These are phyloP conservation scores for Fusarium continuum DNA, from an alignment of 2,329 filamentous ascomycete genomes.

Conservation along the genomic window DNA sequence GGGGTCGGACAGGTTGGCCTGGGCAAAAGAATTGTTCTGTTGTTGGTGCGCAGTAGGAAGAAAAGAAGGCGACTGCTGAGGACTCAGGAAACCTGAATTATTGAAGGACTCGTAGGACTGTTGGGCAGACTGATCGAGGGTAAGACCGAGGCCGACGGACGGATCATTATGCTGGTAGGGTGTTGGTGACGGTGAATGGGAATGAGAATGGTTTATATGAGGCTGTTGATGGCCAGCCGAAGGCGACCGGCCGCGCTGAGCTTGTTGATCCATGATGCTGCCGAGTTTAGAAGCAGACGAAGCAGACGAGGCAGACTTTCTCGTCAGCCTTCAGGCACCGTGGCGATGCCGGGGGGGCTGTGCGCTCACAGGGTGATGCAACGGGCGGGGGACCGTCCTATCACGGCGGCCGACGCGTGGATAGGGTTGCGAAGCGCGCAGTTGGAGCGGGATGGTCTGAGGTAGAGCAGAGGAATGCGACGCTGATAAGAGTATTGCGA, in stretches of 20 bases:
- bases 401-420: constrained; percentile 44
- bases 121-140: constrained; percentile 59
- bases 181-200: constrained; percentile 71
- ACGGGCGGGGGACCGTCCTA: constrained; percentile 45
- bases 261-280: constrained; percentile 55
- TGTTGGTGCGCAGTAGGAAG: constrained; percentile 47
- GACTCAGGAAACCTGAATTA: constrained; percentile 61
- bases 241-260: constrained; percentile 65
- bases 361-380: constrained; percentile 49
- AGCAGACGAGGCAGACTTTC: constrained; percentile 54
- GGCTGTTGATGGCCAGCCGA: constrained; percentile 65
- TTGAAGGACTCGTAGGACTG: constrained; percentile 54
- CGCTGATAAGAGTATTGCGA: constrained; percentile 24
- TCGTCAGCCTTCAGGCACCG: constrained; percentile 57
- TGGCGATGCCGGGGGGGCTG: constrained; percentile 55
- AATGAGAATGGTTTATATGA: constrained; percentile 76
- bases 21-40: constrained; percentile 39
- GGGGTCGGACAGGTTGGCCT: constrained; percentile 49
- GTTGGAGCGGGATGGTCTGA: constrained; percentile 24
- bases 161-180: constrained; percentile 60
- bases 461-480: constrained; percentile 32
- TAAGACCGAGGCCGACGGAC: constrained; percentile 66
- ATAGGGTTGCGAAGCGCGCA: constrained; percentile 40
- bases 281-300: constrained; percentile 47
- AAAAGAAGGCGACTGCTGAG: constrained; percentile 53